Conservation (phyloP, 192 early-diverging fungal genomes). For the Backusella mclennaniae region DNA sequence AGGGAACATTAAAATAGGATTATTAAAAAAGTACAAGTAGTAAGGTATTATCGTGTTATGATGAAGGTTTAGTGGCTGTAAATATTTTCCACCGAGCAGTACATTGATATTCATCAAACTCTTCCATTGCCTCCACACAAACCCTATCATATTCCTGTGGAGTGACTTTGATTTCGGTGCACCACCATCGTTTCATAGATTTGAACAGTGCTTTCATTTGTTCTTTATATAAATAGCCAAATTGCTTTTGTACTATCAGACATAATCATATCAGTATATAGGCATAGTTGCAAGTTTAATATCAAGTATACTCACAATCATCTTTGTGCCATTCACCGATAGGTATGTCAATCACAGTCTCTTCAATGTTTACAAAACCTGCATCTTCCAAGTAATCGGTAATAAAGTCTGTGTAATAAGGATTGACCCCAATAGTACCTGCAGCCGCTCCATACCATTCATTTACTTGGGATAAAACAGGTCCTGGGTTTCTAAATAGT, state of each 20-base stretch:
- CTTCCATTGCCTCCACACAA: conserved; percentile 25
- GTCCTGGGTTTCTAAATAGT: conserved; percentile 21
- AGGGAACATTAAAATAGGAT: background rate
- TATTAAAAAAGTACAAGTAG: background rate
- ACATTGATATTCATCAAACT: conserved; percentile 30
- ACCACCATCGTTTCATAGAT: conserved; percentile 35
- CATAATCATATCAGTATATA: background rate
- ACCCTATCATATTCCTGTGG: conserved; percentile 26
- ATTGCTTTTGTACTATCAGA: conserved; percentile 25
- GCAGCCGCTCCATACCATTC: conserved; percentile 27
- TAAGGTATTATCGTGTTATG: background rate
- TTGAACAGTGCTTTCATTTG: conserved; percentile 31
- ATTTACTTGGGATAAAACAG: conserved; percentile 24
- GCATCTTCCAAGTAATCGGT: conserved; percentile 7
- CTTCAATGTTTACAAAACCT: conserved; percentile 25
- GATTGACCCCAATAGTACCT: conserved; percentile 4
- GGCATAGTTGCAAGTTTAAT: background rate
- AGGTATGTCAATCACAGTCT: conserved; percentile 21
- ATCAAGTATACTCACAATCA: conserved; percentile 16
- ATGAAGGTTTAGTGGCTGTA: conserved; percentile 22
- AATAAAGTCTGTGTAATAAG: background rate
- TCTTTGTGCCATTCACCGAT: conserved; percentile 36
- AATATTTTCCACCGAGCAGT: conserved; percentile 27
- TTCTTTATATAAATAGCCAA: conserved; percentile 34
- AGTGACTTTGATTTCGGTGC: conserved; percentile 20